phyloP scores from a whole-genome alignment of 768 basidiomycete genomes.

The Cantharellus cinnabarinus region DNA sequence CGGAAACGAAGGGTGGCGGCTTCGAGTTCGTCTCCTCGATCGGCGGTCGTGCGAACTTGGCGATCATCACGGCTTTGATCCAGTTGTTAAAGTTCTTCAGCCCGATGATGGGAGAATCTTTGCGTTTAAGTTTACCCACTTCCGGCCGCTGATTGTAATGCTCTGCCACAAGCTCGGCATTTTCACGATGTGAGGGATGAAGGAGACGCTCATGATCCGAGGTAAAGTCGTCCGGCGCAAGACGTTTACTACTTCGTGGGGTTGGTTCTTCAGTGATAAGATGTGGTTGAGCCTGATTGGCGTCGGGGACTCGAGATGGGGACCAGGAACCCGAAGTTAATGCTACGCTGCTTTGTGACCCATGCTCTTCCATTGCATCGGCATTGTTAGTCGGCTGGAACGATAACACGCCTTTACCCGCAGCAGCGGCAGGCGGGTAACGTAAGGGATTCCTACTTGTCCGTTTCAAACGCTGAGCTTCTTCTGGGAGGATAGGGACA shows the following conservation, averaged over 20 bases:
- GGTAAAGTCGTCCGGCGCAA: slow-evolving; percentile 12
- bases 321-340: too few species aligned
- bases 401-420: not conserved
- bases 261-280: not conserved
- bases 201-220: slow-evolving; percentile 19
- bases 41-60: slow-evolving; percentile 63
- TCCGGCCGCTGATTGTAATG: slow-evolving; percentile 91
- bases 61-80: slow-evolving; percentile 94
- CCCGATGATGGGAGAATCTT: slow-evolving; percentile 85
- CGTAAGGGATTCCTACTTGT: not conserved
- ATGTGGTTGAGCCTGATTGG: too few species aligned
- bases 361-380: too few species aligned
- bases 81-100: slow-evolving; percentile 98
- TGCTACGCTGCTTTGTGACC: too few species aligned
- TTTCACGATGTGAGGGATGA: slow-evolving; percentile 37
- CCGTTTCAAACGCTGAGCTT: not conserved
- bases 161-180: slow-evolving; percentile 49
- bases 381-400: too few species aligned
- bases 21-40: slow-evolving; percentile 23
- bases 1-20: slow-evolving; percentile 6
- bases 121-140: slow-evolving; percentile 65
- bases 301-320: too few species aligned
- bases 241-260: slow-evolving; percentile 21
- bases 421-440: not conserved
- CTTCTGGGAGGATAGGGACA: not conserved